Evolutionary conservation across 2,329 filamentous ascomycete genomes (phyloP).

Genomic region (Verticillium alfalfae): DNA sequence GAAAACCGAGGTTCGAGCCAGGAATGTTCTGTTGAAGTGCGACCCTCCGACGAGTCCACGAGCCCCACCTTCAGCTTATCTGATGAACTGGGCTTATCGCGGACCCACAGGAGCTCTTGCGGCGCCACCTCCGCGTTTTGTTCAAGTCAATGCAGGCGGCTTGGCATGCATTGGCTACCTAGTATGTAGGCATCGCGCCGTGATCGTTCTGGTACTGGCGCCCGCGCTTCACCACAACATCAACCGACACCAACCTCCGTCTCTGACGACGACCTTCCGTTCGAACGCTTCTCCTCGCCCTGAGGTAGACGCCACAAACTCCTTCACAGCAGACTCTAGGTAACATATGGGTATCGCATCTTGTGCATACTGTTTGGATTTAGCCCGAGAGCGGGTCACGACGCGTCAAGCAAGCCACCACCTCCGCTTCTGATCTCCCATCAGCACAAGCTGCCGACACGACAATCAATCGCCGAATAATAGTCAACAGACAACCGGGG

Average conservation of each 20-base stretch:
- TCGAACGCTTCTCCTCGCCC: not conserved
- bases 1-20: too few relatives aligned
- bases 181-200: not conserved
- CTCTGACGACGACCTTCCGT: not conserved
- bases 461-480: not conserved
- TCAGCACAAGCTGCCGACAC: not conserved
- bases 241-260: not conserved
- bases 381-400: not conserved
- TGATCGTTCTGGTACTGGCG: not conserved
- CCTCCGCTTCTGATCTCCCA: not conserved
- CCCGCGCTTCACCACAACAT: conserved; percentile 1
- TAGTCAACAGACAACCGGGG: not conserved
- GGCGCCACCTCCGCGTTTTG: not conserved
- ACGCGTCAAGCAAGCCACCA: not conserved
- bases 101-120: not conserved
- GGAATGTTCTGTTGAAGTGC: too few relatives aligned
- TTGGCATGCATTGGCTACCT: not conserved
- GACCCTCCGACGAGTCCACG: too few relatives aligned
- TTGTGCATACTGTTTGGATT: not conserved
- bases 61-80: too few relatives aligned
- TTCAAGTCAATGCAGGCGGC: not conserved
- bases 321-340: not conserved
- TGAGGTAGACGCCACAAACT: not conserved
- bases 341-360: not conserved
- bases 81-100: not conserved